These are phyloP conservation scores for Powellomyces hirtus DNA, from an alignment of 192 early-diverging fungal species.

Conservation along the genomic window DNA sequence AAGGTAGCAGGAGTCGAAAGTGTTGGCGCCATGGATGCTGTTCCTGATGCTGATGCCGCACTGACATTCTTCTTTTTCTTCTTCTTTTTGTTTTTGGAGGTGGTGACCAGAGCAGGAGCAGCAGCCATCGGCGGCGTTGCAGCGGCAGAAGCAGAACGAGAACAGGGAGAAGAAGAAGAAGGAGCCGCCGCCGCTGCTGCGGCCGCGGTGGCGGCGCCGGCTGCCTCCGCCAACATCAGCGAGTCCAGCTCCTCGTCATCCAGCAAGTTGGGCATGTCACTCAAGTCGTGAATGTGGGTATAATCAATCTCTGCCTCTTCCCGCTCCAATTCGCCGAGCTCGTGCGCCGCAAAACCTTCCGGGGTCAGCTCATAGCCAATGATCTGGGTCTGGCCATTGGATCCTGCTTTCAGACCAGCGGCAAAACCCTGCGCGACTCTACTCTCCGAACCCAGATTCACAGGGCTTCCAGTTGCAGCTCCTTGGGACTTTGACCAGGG, in stretches of 20 bases:
- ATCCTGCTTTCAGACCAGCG: too few relatives aligned
- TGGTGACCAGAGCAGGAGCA: neutral
- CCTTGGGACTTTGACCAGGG: too few relatives aligned
- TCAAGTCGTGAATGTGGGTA: neutral
- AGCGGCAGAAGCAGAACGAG: neutral
- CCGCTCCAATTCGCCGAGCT: neutral
- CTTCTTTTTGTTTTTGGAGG: slow-evolving; percentile 13
- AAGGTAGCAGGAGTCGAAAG: too few relatives aligned
- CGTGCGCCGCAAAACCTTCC: neutral
- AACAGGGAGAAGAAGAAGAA: too few relatives aligned
- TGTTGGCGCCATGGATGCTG: too few relatives aligned
- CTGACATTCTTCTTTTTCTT: slow-evolving; percentile 22
- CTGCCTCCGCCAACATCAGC: neutral
- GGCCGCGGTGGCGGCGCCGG: neutral
- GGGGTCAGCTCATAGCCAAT: too few relatives aligned
- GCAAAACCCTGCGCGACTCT: too few relatives aligned
- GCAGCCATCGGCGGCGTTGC: neutral
- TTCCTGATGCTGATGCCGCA: too few relatives aligned
- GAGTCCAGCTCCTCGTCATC: slow-evolving; percentile 12
- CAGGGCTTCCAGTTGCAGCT: too few relatives aligned
- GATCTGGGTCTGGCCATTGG: too few relatives aligned
- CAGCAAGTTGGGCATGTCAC: slow-evolving; percentile 4
- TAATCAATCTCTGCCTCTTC: slow-evolving; percentile 16
- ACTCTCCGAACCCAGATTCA: too few relatives aligned
- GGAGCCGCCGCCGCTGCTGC: neutral